These are phyloP conservation scores for Viola pubescens DNA, from an alignment of 441 rosid species.

Conservation along the genomic window DNA sequence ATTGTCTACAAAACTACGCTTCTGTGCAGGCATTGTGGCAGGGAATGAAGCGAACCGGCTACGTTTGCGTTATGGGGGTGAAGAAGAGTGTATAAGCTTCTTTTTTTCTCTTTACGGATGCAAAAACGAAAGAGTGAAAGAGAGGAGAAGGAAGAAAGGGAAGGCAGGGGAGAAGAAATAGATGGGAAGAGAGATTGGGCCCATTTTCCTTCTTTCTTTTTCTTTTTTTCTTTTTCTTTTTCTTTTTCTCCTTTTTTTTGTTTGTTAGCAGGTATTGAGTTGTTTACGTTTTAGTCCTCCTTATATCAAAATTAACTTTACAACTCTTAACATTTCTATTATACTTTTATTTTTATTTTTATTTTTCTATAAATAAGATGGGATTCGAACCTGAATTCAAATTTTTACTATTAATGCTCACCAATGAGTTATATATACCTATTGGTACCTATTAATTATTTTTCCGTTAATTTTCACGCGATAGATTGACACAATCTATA, in stretches of 20 bases:
- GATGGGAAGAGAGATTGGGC: conserved; percentile 22
- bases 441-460: too few species aligned
- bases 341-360: too few species aligned
- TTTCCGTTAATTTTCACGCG: too few species aligned
- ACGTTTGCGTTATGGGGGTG: not conserved
- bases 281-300: not conserved
- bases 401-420: too few species aligned
- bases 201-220: not conserved
- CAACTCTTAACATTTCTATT: too few species aligned
- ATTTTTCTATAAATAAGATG: too few species aligned
- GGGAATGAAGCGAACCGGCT: too few species aligned
- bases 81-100: not conserved
- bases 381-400: too few species aligned
- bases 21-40: conserved; percentile 67
- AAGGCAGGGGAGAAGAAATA: conserved; percentile 8
- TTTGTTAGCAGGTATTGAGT: not conserved
- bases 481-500: too few species aligned
- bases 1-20: conserved; percentile 41
- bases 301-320: too few species aligned
- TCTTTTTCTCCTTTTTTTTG: not conserved
- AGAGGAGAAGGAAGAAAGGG: not conserved
- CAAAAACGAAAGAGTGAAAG: conserved; percentile 14
- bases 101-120: conserved; percentile 11
- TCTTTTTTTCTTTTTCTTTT: not conserved
- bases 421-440: too few species aligned